phyloP scores from a whole-genome alignment of 2,329 filamentous ascomycete genomes.

The Penicillium sp. region DNA sequence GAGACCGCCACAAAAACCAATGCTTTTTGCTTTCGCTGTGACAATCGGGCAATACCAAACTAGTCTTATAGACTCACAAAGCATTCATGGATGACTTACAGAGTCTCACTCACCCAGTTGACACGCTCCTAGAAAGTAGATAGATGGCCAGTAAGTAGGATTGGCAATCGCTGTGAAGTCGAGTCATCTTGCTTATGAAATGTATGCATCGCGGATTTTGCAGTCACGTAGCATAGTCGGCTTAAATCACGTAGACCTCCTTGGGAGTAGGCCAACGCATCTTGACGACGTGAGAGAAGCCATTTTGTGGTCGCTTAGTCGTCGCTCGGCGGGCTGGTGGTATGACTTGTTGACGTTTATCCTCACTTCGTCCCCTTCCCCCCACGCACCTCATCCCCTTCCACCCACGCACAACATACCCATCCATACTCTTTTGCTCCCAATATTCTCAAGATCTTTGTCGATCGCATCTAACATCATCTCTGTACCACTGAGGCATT shows the following conservation, averaged over 20 bases:
- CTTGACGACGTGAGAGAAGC: not conserved
- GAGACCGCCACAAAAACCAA: not conserved
- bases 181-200: not conserved
- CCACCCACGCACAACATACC: not conserved
- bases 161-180: not conserved
- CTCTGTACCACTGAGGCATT: not conserved
- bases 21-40: not conserved
- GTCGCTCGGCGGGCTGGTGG: not conserved
- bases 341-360: not conserved
- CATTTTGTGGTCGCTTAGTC: not conserved
- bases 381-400: not conserved
- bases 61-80: not conserved
- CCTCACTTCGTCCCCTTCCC: not conserved
- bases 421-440: too few species aligned
- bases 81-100: not conserved
- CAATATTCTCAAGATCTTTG: not conserved
- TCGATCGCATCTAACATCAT: not conserved
- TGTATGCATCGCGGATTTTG: not conserved
- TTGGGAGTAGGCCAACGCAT: not conserved
- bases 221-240: not conserved
- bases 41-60: not conserved
- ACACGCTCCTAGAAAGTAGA: not conserved
- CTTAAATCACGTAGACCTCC: not conserved
- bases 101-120: too few species aligned
- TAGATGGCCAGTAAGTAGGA: not conserved